phyloP scores from a whole-genome alignment of 495 filamentous ascomycete genomes.

The Staphylotrichum tortipilum region DNA sequence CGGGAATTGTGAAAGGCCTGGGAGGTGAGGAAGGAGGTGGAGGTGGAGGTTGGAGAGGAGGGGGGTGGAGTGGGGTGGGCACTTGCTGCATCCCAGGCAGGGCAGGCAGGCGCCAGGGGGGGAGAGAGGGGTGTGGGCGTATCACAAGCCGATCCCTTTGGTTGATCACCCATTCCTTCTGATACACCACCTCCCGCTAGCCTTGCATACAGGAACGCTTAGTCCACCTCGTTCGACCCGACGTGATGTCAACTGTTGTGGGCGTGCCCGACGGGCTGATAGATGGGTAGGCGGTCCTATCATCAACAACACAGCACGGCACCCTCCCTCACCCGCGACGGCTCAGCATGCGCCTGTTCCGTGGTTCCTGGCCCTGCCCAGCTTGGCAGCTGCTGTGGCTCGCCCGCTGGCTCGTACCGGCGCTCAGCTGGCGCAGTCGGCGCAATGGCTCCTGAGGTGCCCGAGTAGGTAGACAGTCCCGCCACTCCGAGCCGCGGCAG shows the following conservation, averaged over 20 bases:
- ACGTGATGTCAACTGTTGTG: not conserved
- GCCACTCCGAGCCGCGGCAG: too few species aligned
- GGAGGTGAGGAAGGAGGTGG: not conserved
- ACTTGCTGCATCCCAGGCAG: too few species aligned
- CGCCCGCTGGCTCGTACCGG: not conserved
- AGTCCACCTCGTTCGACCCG: slow-evolving; percentile 18
- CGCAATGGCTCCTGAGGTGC: too few species aligned
- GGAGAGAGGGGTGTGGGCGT: slow-evolving; percentile 10
- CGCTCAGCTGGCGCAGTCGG: not conserved
- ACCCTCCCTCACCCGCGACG: not conserved
- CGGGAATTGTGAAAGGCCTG: not conserved
- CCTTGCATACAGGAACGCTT: slow-evolving; percentile 30
- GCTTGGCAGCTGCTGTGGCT: not conserved
- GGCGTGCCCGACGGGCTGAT: too few species aligned
- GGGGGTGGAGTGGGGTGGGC: too few species aligned
- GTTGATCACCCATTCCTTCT: slow-evolving; percentile 21
- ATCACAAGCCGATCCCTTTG: slow-evolving; percentile 22
- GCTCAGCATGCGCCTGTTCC: not conserved
- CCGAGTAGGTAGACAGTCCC: too few species aligned
- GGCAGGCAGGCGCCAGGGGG: not conserved
- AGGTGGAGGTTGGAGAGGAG: too few species aligned
- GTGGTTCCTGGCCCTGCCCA: slow-evolving; percentile 1
- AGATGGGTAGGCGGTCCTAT: too few species aligned
- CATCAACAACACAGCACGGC: too few species aligned
- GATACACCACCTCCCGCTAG: slow-evolving; percentile 30